A percentile compares a stretch with the other conserved stretches of the same genome.
Evolutionary conservation across 768 basidiomycete species (phyloP).

Genomic region (Pleurotus tuber-regium): DNA sequence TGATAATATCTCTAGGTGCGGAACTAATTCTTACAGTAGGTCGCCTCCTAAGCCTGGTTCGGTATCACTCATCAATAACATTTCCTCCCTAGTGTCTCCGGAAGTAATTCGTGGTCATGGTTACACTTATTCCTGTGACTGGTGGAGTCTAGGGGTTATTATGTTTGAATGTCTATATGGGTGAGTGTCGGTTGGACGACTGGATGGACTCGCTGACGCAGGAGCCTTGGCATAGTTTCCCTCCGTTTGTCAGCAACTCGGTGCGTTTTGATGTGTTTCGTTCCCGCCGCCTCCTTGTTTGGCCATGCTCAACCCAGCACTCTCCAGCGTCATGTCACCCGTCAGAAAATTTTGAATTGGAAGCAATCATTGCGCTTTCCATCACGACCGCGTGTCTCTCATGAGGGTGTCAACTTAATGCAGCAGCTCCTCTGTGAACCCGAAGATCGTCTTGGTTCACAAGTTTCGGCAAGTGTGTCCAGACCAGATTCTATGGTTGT

Average conservation of each 20-base stretch:
- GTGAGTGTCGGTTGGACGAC: constrained; percentile 40
- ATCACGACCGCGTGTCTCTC: constrained; percentile 74
- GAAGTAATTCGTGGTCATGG: constrained; percentile 90
- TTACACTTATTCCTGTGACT: constrained; percentile 93
- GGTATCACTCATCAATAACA: constrained; percentile 15
- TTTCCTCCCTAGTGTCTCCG: constrained; percentile 66
- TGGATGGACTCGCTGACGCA: constrained; percentile 13
- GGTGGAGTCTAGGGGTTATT: constrained; percentile 98
- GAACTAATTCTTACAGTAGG: constrained; percentile 85
- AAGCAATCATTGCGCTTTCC: constrained; percentile 87
- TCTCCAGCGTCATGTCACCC: constrained; percentile 86
- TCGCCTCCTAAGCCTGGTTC: constrained; percentile 22
- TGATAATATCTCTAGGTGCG: constrained; percentile 50
- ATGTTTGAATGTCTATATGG: constrained; percentile 95
- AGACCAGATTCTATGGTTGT: constrained; percentile 78
- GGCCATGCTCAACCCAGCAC: constrained; percentile 15
- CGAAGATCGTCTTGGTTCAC: constrained; percentile 88
- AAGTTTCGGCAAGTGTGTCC: constrained; percentile 61
- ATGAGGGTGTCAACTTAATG: constrained; percentile 86
- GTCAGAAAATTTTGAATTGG: constrained; percentile 98
- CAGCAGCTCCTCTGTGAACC: constrained; percentile 90
- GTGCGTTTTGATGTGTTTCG: constrained; percentile 40
- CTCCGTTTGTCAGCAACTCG: constrained; percentile 94
- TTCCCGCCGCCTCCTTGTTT: constrained; percentile 14
- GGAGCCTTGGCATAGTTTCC: constrained; percentile 56